phyloP scores from a whole-genome alignment of 192 early-diverging fungal species.

The Backusella westeae region DNA sequence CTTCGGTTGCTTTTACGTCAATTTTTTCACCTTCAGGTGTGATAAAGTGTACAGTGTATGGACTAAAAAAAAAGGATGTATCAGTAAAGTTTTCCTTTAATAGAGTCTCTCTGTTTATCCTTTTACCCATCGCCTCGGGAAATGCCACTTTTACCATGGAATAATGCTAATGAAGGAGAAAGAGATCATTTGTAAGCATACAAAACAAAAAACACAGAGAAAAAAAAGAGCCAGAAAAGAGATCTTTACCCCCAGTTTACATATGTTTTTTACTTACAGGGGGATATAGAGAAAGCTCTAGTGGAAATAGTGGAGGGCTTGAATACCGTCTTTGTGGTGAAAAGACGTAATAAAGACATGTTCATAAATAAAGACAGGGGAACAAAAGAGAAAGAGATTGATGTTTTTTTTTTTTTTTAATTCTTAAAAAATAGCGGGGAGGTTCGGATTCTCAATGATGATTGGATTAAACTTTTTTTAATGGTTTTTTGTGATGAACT shows the following conservation, averaged over 20 bases:
- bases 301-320: not conserved
- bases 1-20: slow-evolving; percentile 75
- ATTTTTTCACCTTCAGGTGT: slow-evolving; percentile 79
- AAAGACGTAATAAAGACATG: slow-evolving; percentile 16
- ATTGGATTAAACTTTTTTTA: slow-evolving; percentile 1
- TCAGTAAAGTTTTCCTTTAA: not conserved
- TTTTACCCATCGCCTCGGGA: slow-evolving; percentile 31
- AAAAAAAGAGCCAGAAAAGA: not conserved
- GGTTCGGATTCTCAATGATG: not conserved
- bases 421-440: slow-evolving; percentile 6
- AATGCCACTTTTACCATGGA: slow-evolving; percentile 28
- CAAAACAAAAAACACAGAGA: not conserved
- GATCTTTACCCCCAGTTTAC: not conserved
- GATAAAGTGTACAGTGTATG: slow-evolving; percentile 76
- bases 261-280: slow-evolving; percentile 1
- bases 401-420: not conserved
- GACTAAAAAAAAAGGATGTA: slow-evolving; percentile 8
- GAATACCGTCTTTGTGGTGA: slow-evolving; percentile 6
- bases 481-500: not conserved
- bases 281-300: slow-evolving; percentile 7
- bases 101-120: not conserved
- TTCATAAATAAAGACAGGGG: not conserved
- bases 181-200: not conserved
- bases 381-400: not conserved
- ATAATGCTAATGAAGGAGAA: slow-evolving; percentile 18